Evolutionary conservation across 2,329 filamentous ascomycete genomes (phyloP).

Genomic region (Cercospora beticola): DNA sequence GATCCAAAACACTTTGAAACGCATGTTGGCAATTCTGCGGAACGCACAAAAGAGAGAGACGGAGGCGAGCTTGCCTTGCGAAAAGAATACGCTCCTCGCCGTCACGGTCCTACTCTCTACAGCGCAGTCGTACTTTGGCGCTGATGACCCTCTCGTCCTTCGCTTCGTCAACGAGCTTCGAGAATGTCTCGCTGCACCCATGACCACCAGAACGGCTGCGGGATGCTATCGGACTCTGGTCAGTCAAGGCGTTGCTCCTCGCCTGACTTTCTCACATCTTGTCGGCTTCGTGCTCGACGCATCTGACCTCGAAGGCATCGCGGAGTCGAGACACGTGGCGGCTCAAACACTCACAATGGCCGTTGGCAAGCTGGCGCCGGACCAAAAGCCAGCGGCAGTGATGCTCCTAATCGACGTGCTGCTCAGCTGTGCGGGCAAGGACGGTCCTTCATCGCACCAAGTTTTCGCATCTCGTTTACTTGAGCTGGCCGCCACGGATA

Average conservation of each 20-base stretch:
- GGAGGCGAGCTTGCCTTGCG: constrained; percentile 77
- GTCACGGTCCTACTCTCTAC: constrained; percentile 87
- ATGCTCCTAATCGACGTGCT: constrained; percentile 76
- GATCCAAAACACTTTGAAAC: constrained; percentile 75
- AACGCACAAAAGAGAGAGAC: constrained; percentile 73
- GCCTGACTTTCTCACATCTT: constrained; percentile 64
- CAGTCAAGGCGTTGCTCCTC: constrained; percentile 70
- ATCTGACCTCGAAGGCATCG: constrained; percentile 70
- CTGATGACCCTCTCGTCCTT: constrained; percentile 71
- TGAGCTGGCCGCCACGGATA: constrained; percentile 76
- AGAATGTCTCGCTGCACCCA: constrained; percentile 77
- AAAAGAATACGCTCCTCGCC: constrained; percentile 88
- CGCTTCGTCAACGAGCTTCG: constrained; percentile 77
- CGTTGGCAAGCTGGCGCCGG: constrained; percentile 48
- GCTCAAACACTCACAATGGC: constrained; percentile 75
- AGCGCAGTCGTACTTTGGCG: constrained; percentile 59
- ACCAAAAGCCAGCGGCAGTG: constrained; percentile 55
- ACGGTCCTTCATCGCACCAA: constrained; percentile 50
- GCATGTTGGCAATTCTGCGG: constrained; percentile 77
- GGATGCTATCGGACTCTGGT: constrained; percentile 86
- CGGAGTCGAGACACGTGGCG: constrained; percentile 68
- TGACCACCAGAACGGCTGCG: constrained; percentile 85
- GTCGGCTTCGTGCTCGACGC: constrained; percentile 69
- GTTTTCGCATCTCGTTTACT: constrained; percentile 77
- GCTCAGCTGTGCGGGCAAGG: constrained; percentile 69